Percentiles rank a stretch among this genome's conserved stretches.
These are phyloP conservation scores for Scheffersomyces amazonensis DNA, from an alignment of 805 yeast species.

Conservation along the genomic window DNA sequence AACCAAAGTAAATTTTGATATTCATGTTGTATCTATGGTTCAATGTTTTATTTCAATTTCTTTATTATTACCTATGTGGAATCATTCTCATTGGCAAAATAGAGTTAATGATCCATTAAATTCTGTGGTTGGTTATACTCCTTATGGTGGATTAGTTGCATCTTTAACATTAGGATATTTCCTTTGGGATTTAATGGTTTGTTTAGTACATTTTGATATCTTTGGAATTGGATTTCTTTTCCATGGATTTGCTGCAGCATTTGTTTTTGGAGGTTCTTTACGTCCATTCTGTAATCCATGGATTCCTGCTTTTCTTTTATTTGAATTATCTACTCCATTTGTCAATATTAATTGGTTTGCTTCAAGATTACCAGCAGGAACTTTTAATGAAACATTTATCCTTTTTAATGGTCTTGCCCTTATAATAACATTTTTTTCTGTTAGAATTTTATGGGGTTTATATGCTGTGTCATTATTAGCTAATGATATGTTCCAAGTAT, in stretches of 20 bases:
- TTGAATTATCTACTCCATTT: slow-evolving; percentile 91
- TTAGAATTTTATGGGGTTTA: slow-evolving; percentile 86
- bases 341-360: slow-evolving; percentile 94
- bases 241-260: slow-evolving; percentile 81
- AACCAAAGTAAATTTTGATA: slow-evolving; percentile 73
- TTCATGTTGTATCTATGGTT: slow-evolving; percentile 84
- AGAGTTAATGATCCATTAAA: slow-evolving; percentile 37
- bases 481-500: slow-evolving; percentile 43
- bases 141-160: slow-evolving; percentile 72
- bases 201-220: slow-evolving; percentile 56
- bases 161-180: slow-evolving; percentile 83
- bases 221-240: slow-evolving; percentile 81
- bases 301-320: slow-evolving; percentile 78
- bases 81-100: slow-evolving; percentile 46
- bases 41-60: slow-evolving; percentile 69
- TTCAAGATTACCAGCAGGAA: slow-evolving; percentile 67
- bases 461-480: slow-evolving; percentile 58
- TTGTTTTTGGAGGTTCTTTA: slow-evolving; percentile 63
- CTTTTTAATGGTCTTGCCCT: slow-evolving; percentile 70
- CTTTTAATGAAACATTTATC: slow-evolving; percentile 52
- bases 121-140: slow-evolving; percentile 61
- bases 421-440: slow-evolving; percentile 67
- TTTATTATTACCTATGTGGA: slow-evolving; percentile 62
- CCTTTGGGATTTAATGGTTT: slow-evolving; percentile 81
- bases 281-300: slow-evolving; percentile 77